A percentile compares a stretch with the other conserved stretches of the same genome.
Conservation (phyloP, 2,329 filamentous ascomycete genomes). For the Aspergillus nomiae region DNA sequence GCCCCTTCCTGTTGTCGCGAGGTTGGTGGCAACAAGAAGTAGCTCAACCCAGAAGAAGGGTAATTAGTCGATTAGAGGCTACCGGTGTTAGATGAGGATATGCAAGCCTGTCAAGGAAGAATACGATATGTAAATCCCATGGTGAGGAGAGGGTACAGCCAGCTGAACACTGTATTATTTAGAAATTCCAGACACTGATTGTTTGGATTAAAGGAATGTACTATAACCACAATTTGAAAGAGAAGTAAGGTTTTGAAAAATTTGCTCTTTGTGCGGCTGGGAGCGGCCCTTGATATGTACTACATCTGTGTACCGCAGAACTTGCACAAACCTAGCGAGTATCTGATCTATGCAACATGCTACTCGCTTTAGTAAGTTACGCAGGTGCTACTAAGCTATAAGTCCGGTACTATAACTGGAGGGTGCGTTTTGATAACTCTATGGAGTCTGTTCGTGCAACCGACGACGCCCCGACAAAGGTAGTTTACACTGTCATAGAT, state of each 20-base stretch:
- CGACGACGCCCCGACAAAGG: neutral
- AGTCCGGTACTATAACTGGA: too few species aligned
- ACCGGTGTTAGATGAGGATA: neutral
- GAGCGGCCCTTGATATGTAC: neutral
- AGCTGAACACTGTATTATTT: neutral
- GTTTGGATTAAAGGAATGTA: neutral
- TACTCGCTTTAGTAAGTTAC: too few species aligned
- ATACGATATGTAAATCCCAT: neutral
- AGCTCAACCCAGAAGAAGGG: neutral
- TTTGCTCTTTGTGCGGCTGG: neutral
- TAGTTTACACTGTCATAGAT: neutral
- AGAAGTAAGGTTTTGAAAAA: too few species aligned
- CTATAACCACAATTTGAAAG: neutral
- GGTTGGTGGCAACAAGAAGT: constrained; percentile 7
- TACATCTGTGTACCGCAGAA: too few species aligned
- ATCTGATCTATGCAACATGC: too few species aligned
- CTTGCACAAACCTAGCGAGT: too few species aligned
- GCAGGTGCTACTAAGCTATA: too few species aligned
- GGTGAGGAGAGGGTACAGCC: neutral
- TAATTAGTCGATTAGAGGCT: neutral
- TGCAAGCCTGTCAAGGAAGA: neutral
- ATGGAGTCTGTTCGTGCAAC: too few species aligned
- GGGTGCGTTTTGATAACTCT: too few species aligned
- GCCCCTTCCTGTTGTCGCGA: constrained; percentile 29
- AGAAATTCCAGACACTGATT: neutral